phyloP scores from a whole-genome alignment of 2,329 filamentous ascomycete species.

The Ascochyta rabiei region DNA sequence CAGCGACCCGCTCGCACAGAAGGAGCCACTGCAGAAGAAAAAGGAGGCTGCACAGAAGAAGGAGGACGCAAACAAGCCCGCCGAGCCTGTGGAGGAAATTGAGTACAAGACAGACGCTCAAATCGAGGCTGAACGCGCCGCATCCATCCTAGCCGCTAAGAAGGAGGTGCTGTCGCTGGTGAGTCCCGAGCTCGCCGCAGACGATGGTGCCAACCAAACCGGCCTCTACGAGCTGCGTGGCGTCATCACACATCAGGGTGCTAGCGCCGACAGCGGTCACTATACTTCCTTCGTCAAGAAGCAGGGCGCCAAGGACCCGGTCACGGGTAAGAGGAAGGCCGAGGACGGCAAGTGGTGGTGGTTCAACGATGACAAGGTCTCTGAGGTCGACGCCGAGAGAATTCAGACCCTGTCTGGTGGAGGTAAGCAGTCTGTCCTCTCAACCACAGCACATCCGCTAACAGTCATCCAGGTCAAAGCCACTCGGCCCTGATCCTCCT shows the following conservation, averaged over 20 bases:
- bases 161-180: conserved; percentile 84
- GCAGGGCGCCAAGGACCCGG: conserved; percentile 71
- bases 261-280: conserved; percentile 95
- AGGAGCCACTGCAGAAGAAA: conserved; percentile 58
- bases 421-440: conserved; percentile 58
- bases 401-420: conserved; percentile 89
- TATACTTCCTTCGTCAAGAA: conserved; percentile 99
- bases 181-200: conserved; percentile 72
- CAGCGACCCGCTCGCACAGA: conserved; percentile 51
- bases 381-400: conserved; percentile 88
- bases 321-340: conserved; percentile 76
- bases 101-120: conserved; percentile 93
- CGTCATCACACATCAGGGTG: conserved; percentile 94
- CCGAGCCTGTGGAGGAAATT: conserved; percentile 68
- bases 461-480: conserved; percentile 62
- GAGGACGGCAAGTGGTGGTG: conserved; percentile 99
- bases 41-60: conserved; percentile 54
- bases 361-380: conserved; percentile 99
- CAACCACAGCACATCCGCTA: conserved; percentile 14
- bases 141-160: conserved; percentile 77
- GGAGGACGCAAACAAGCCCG: conserved; percentile 59
- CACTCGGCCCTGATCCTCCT: conserved; percentile 83
- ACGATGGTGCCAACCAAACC: conserved; percentile 88
- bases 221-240: conserved; percentile 94
- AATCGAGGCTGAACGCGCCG: conserved; percentile 82